Evolutionary conservation across 2,329 filamentous ascomycete genomes (phyloP), one percentile per base, ranked within the genome.

Genomic region (Blastomyces percursus): DNA sequence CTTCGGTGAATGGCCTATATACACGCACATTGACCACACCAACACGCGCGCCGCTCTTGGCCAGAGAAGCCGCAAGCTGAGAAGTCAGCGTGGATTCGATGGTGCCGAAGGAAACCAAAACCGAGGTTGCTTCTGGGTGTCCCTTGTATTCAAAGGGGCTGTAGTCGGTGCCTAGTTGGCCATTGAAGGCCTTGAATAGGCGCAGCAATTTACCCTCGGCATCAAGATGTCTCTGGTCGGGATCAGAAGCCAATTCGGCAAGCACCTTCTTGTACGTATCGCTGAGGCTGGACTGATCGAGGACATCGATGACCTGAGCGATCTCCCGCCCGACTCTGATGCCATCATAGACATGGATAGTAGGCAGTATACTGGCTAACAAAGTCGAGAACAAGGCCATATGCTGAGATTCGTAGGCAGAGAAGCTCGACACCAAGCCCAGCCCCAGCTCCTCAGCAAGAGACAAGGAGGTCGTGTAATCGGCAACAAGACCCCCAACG

Each of bases 1-100:
- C 91, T 78, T 99, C 94, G 40, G 94, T 85, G 71, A 99, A 97
- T 19, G 94, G 94, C 52, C 93, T 86, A 81, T 97, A 99, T 62
- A 99, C 83, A 66, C 94, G 89, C 56, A 97, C 93, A 70, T 90
- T 93, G 75, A 99, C 82, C 48, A 93, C 88, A 69, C 94, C 94
- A 65, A 96, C 84, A 77, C 87, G 90, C 72, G 84, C 83, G 67
- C 88, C 91, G 66, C 87, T 83, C 66, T 84, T 82, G 38, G 89
- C 84, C 56, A 97, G 80, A 50, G 86, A 85, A 52, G 81, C 80
- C 12, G 91, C 86, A 61, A 96, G 85, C 77, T 96, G 91, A 67
- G 88, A 86, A 63, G 91, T 86, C 64, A 97, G 79, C 69, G 94
- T 91, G 16, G 90, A 86, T 79, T 99, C 94, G 5, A 92, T 85